phyloP scores from a whole-genome alignment of 1,139 yeast genomes.

The Hyphopichia burtonii region DNA sequence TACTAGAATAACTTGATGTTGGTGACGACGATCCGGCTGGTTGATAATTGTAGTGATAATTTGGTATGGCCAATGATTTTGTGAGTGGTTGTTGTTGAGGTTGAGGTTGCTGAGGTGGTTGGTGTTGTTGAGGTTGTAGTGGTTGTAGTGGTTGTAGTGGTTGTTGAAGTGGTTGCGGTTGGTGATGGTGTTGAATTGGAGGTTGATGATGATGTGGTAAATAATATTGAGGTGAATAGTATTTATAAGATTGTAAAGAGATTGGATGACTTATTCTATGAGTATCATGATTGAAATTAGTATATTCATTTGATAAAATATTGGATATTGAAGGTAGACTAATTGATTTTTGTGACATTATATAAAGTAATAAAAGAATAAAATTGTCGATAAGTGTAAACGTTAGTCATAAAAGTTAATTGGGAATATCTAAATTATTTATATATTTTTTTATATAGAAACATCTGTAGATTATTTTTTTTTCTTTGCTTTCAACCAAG shows the following conservation, averaged over 20 bases:
- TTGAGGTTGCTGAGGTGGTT: conserved; percentile 6
- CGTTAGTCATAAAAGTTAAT: neutral
- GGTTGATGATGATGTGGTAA: conserved; percentile 3
- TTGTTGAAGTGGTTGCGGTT: neutral
- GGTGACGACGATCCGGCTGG: neutral
- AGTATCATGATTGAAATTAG: neutral
- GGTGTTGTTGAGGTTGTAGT: conserved; percentile 3
- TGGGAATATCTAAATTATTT: too few species aligned
- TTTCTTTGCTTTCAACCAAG: too few species aligned
- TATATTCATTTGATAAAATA: conserved; percentile 16
- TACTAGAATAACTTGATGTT: neutral
- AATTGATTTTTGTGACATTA: conserved; percentile 10
- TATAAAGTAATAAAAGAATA: too few species aligned
- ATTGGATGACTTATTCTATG: neutral
- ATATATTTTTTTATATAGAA: too few species aligned
- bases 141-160: conserved; percentile 5
- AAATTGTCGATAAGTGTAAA: too few species aligned
- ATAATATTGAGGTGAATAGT: neutral
- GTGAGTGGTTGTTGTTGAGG: neutral
- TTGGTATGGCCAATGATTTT: neutral
- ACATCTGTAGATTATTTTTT: too few species aligned
- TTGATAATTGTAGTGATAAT: neutral
- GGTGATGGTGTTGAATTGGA: conserved; percentile 5
- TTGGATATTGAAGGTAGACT: conserved; percentile 40
- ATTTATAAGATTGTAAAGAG: conserved; percentile 3